phyloP scores from a whole-genome alignment of 148 eudicot species.

The Rhododendron molle region DNA sequence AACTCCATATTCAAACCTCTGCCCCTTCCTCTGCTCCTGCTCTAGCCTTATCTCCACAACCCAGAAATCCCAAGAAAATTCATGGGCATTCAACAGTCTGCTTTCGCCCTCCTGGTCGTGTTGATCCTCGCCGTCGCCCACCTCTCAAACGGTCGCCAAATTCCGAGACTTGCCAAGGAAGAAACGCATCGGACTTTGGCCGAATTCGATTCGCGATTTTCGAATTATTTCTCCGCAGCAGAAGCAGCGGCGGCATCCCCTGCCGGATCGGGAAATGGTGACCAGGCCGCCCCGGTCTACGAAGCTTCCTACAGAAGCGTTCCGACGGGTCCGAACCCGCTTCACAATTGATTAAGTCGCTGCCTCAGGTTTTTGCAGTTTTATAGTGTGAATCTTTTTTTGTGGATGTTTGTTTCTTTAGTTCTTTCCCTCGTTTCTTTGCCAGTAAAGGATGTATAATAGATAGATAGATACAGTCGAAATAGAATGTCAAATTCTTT shows the following conservation, averaged over 20 bases:
- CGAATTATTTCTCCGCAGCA: slow-evolving; percentile 22
- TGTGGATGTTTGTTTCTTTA: background rate
- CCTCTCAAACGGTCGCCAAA: slow-evolving; percentile 27
- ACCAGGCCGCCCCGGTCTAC: slow-evolving; percentile 8
- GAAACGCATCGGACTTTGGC: background rate
- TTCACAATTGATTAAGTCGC: slow-evolving; percentile 46
- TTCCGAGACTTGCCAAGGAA: slow-evolving; percentile 11
- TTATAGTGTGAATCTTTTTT: background rate
- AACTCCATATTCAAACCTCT: slow-evolving; percentile 6
- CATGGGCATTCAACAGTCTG: slow-evolving; percentile 31
- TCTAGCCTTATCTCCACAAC: background rate
- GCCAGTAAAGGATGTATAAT: slow-evolving; percentile 7
- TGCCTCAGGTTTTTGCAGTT: slow-evolving; percentile 15
- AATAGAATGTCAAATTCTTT: background rate
- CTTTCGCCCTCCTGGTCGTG: slow-evolving; percentile 26
- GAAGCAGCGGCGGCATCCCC: slow-evolving; percentile 20
- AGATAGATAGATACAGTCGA: background rate
- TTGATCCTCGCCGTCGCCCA: slow-evolving; percentile 24
- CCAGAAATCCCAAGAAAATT: background rate
- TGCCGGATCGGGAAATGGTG: slow-evolving; percentile 8
- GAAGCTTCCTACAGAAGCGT: slow-evolving; percentile 37
- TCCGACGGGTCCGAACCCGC: slow-evolving; percentile 78
- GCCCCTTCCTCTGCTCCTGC: background rate
- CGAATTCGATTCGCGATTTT: slow-evolving; percentile 2
- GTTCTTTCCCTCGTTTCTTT: background rate